A percentile compares a stretch with the other conserved stretches of the same genome.
Conservation (phyloP, 2,329 filamentous ascomycete species). For the Verticillium klebahnii region DNA sequence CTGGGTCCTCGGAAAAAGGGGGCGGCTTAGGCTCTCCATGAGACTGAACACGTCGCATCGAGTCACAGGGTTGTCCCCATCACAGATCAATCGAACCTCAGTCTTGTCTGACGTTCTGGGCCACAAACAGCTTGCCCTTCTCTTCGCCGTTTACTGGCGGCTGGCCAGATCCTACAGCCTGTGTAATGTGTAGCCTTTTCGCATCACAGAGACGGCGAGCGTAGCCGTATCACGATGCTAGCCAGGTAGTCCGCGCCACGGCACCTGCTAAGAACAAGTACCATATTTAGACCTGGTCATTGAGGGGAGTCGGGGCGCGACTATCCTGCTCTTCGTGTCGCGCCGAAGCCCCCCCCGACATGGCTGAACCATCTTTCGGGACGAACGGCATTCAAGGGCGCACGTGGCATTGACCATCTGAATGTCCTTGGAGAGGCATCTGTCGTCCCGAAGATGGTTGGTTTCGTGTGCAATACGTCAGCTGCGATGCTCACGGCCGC, state of each 20-base stretch:
- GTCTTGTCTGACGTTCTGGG: background rate
- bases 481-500: background rate
- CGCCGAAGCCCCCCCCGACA: background rate
- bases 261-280: no score
- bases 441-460: background rate
- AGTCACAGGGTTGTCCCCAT: background rate
- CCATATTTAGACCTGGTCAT: background rate
- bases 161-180: no score
- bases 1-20: background rate
- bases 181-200: no score
- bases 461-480: background rate
- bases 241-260: background rate
- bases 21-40: background rate
- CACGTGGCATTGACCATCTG: background rate
- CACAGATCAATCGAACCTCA: background rate
- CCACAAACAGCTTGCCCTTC: background rate
- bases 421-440: background rate
- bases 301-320: background rate
- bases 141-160: background rate
- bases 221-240: background rate
- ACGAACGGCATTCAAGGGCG: background rate
- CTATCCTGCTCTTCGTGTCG: background rate
- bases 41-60: background rate
- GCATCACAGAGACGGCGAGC: no score
- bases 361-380: background rate